Evolutionary conservation across 2,329 filamentous ascomycete genomes (phyloP), one percentile per base, ranked within the genome.

Genomic region (Aspergillus felis): DNA sequence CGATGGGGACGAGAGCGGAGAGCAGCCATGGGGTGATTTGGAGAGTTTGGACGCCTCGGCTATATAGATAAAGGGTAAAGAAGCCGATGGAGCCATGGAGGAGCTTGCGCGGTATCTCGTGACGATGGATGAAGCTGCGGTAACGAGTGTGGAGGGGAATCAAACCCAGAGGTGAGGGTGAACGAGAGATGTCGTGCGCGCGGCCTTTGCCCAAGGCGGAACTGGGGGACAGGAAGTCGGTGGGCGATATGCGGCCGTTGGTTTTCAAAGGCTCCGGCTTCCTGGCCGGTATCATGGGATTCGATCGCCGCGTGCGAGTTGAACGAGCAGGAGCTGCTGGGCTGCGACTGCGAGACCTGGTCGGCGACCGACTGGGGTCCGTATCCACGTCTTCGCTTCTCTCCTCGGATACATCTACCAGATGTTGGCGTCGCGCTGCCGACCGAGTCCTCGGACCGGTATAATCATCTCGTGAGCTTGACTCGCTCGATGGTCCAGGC

Each of bases 71-170:
- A 49, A 96, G 83, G 22, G 93, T 91, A 59, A 97, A 82, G 78
- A 97, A 97, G 55, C 94, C 94, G 71, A 99, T 99, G 50, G 92
- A 97, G 57, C 97, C 91, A 73, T 99, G 94, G 41, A 99, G 82
- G 44, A 87, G 80, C 76, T 99, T 99, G 67, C 94, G 88, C 9
- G 94, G 94, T 54, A 99, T 92, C 77, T 99, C 94, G 76, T 99
- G 93, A 68, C 91, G 92, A 82, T 99, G 94, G 61, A 96, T 90
- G 70, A 99, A 92, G 28, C 84, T 89, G 66, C 91, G 85, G 84
- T 94, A 99, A 71, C 94, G 89, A 59, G 90, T 83, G 74, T 99
- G 94, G 67, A 99, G 93, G 2, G 94, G 94, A 60, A 99, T 99
- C 51, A 97, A 82, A 8, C 94, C 94, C 4, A 97, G 82, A 9